A percentile compares a stretch with the other conserved stretches of the same genome.
Evolutionary conservation across 1,139 yeast species (phyloP).

Genomic region (Pichia sp.): DNA sequence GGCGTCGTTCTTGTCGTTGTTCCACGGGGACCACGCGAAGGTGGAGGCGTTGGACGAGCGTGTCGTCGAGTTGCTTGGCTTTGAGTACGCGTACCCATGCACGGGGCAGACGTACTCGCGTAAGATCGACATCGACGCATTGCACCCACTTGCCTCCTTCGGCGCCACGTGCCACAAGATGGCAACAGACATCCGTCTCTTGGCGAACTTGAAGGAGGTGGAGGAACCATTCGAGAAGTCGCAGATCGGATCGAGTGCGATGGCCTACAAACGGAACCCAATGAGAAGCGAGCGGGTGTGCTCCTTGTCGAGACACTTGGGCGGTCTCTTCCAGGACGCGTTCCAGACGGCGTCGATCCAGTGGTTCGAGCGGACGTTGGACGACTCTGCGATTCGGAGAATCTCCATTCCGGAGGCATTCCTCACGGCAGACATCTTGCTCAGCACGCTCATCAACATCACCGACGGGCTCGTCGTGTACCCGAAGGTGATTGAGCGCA

Average conservation of each 20-base stretch:
- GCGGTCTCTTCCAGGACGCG: slow-evolving; percentile 86
- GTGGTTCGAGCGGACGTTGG: slow-evolving; percentile 99
- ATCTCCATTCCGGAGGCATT: slow-evolving; percentile 95
- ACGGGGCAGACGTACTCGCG: slow-evolving; percentile 98
- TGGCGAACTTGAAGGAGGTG: slow-evolving; percentile 93
- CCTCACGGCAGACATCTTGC: slow-evolving; percentile 88
- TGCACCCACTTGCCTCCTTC: slow-evolving; percentile 88
- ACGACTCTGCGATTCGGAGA: slow-evolving; percentile 97
- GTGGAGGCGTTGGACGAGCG: slow-evolving; percentile 88
- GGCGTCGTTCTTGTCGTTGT: slow-evolving; percentile 88
- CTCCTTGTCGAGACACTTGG: slow-evolving; percentile 91
- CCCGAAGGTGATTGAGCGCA: slow-evolving; percentile 97
- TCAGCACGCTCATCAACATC: slow-evolving; percentile 85
- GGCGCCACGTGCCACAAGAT: slow-evolving; percentile 97
- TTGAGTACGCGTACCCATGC: slow-evolving; percentile 91
- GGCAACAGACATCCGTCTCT: slow-evolving; percentile 92
- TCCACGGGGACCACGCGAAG: slow-evolving; percentile 95
- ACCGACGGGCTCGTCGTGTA: slow-evolving; percentile 94
- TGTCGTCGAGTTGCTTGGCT: slow-evolving; percentile 89
- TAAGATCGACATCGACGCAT: slow-evolving; percentile 91
- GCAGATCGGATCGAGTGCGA: slow-evolving; percentile 96
- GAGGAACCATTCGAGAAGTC: slow-evolving; percentile 98
- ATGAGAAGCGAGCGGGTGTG: slow-evolving; percentile 99
- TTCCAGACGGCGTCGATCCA: slow-evolving; percentile 96
- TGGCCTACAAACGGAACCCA: slow-evolving; percentile 99